A percentile compares a stretch with the other conserved stretches of the same genome.
These are phyloP conservation scores for Recurvomyces mirabilis DNA, from an alignment of 495 filamentous ascomycete genomes.

Conservation along the genomic window DNA sequence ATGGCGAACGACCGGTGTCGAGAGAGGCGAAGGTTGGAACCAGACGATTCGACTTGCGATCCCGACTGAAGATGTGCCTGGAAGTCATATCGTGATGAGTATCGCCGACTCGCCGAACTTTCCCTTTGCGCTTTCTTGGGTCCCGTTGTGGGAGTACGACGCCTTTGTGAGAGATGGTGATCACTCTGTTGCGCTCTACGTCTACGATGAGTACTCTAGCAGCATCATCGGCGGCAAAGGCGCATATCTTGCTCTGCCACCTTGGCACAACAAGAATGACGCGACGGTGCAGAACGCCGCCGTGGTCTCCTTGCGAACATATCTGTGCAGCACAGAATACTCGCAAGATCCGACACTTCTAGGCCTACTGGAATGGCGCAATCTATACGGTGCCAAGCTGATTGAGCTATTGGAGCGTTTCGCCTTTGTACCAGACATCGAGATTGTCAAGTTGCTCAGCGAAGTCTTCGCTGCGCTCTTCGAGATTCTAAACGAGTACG, in stretches of 20 bases:
- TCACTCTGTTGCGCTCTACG: constrained; percentile 74
- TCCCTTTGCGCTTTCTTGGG: constrained; percentile 81
- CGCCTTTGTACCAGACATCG: constrained; percentile 90
- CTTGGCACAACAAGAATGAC: constrained; percentile 65
- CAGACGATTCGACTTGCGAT: constrained; percentile 78
- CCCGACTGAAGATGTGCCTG: constrained; percentile 65
- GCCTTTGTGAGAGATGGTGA: constrained; percentile 82
- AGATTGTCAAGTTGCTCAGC: constrained; percentile 84
- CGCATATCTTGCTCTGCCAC: constrained; percentile 75
- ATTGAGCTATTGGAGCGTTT: constrained; percentile 65
- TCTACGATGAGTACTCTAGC: constrained; percentile 61
- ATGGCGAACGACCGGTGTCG: constrained; percentile 76
- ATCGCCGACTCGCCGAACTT: constrained; percentile 72
- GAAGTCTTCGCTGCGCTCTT: constrained; percentile 92
- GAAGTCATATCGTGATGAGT: constrained; percentile 79
- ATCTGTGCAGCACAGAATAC: constrained; percentile 89
- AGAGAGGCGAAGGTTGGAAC: constrained; percentile 70
- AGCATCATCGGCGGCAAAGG: constrained; percentile 55
- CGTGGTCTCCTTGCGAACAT: constrained; percentile 66
- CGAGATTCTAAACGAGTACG: constrained; percentile 75
- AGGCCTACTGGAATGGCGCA: constrained; percentile 75
- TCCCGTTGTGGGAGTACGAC: constrained; percentile 86
- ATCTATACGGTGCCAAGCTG: constrained; percentile 56
- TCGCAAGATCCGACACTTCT: constrained; percentile 86
- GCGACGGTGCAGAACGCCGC: constrained; percentile 63